Evolutionary conservation across 1,284 basidiomycete genomes (phyloP).

Genomic region (Inonotus obliquus): DNA sequence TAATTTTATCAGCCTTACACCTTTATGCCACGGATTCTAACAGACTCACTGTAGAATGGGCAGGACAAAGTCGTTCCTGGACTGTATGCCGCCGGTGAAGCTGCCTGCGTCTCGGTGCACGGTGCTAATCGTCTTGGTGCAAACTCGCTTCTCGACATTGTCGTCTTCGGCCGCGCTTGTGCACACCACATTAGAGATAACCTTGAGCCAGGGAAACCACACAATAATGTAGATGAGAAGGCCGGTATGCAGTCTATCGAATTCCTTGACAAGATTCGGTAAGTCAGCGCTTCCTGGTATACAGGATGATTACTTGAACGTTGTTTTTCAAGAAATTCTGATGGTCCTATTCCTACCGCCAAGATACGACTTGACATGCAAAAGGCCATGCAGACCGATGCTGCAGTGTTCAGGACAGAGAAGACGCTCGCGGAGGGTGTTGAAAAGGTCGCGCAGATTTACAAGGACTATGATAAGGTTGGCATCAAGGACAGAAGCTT

Average conservation of each 20-base stretch:
- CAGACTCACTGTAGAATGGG: conserved; percentile 46
- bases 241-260: conserved; percentile 86
- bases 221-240: conserved; percentile 86
- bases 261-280: conserved; percentile 87
- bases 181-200: conserved; percentile 97
- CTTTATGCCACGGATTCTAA: neutral
- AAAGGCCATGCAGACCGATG: conserved; percentile 96
- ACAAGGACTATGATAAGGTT: conserved; percentile 85
- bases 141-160: conserved; percentile 98
- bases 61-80: conserved; percentile 96
- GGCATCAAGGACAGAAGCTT: conserved; percentile 97
- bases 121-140: conserved; percentile 99
- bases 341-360: conserved; percentile 83
- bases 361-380: conserved; percentile 95
- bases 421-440: conserved; percentile 90
- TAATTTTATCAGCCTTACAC: conserved; percentile 23
- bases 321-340: conserved; percentile 49
- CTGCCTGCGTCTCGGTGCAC: conserved; percentile 98
- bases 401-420: conserved; percentile 92
- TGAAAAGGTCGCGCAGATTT: conserved; percentile 80
- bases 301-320: neutral
- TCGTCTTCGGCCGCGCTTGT: conserved; percentile 98
- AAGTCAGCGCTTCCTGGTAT: conserved; percentile 10
- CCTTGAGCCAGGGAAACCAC: conserved; percentile 85
- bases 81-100: conserved; percentile 98